phyloP scores from a whole-genome alignment of 2,329 filamentous ascomycete species.

The Claviceps africana region DNA sequence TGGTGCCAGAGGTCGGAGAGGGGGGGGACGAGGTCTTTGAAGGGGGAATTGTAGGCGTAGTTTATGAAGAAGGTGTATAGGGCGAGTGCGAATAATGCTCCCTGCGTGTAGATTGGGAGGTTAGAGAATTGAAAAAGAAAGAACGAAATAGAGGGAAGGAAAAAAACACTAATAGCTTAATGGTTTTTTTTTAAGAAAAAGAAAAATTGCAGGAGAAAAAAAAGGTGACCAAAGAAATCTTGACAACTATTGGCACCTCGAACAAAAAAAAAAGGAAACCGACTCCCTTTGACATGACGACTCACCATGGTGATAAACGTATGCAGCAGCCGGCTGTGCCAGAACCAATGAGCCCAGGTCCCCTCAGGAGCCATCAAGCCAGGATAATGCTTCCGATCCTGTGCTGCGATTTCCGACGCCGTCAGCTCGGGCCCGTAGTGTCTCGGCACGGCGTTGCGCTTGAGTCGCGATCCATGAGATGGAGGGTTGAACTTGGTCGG shows the following conservation, averaged over 20 bases:
- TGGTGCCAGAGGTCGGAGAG: slow-evolving; percentile 53
- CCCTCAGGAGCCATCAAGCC: slow-evolving; percentile 77
- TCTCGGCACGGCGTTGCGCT: slow-evolving; percentile 38
- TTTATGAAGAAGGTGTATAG: slow-evolving; percentile 62
- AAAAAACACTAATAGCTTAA: background rate
- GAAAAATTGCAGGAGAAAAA: background rate
- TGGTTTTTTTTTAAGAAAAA: background rate
- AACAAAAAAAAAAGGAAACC: background rate
- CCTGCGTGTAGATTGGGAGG: slow-evolving; percentile 21
- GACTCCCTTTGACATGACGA: background rate
- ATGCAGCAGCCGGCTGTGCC: slow-evolving; percentile 65
- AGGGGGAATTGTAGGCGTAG: slow-evolving; percentile 68
- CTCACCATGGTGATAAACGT: slow-evolving; percentile 70
- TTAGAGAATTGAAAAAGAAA: background rate
- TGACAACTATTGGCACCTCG: background rate
- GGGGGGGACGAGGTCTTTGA: slow-evolving; percentile 62
- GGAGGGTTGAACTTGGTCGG: slow-evolving; percentile 84
- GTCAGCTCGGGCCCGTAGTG: slow-evolving; percentile 65
- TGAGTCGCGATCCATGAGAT: slow-evolving; percentile 64
- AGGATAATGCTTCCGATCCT: slow-evolving; percentile 63
- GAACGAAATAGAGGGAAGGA: background rate
- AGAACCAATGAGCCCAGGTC: slow-evolving; percentile 71
- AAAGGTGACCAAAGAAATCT: background rate
- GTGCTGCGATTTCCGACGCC: slow-evolving; percentile 48
- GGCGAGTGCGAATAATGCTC: slow-evolving; percentile 56